A percentile compares a stretch with the other conserved stretches of the same genome.
phyloP scores from a whole-genome alignment of 805 yeast genomes.

The Yamadazyma phyllophila region DNA sequence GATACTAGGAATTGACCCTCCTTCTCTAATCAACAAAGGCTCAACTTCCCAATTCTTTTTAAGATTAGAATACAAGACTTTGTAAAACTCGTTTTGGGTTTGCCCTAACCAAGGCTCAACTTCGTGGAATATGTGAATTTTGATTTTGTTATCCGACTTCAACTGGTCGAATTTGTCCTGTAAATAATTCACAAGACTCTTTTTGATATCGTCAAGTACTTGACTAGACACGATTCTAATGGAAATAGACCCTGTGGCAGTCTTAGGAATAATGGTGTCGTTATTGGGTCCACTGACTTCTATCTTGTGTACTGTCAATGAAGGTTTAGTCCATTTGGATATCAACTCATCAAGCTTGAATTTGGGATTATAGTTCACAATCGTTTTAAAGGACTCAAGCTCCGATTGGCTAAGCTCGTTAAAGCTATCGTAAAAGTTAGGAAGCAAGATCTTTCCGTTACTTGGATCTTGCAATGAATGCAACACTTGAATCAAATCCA shows the following conservation, averaged over 20 bases:
- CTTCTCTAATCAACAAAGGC: constrained; percentile 89
- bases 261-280: constrained; percentile 83
- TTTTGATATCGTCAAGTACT: constrained; percentile 57
- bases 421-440: constrained; percentile 71
- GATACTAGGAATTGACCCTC: constrained; percentile 93
- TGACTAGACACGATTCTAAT: constrained; percentile 90
- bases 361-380: constrained; percentile 35
- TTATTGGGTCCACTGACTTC: constrained; percentile 89
- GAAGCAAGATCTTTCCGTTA: constrained; percentile 51
- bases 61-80: constrained; percentile 61
- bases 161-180: constrained; percentile 45
- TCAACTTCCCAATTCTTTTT: constrained; percentile 69
- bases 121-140: constrained; percentile 66
- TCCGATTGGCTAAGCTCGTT: constrained; percentile 58
- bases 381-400: constrained; percentile 56
- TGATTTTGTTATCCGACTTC: constrained; percentile 59
- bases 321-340: constrained; percentile 87
- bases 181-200: constrained; percentile 47
- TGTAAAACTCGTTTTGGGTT: constrained; percentile 69
- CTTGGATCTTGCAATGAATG: constrained; percentile 55
- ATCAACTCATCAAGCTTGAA: constrained; percentile 51
- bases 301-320: constrained; percentile 80
- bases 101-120: constrained; percentile 98
- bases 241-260: constrained; percentile 73
- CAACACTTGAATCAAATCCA: constrained; percentile 74